phyloP scores from a whole-genome alignment of 768 basidiomycete genomes.

The Crassisporium funariophilum region DNA sequence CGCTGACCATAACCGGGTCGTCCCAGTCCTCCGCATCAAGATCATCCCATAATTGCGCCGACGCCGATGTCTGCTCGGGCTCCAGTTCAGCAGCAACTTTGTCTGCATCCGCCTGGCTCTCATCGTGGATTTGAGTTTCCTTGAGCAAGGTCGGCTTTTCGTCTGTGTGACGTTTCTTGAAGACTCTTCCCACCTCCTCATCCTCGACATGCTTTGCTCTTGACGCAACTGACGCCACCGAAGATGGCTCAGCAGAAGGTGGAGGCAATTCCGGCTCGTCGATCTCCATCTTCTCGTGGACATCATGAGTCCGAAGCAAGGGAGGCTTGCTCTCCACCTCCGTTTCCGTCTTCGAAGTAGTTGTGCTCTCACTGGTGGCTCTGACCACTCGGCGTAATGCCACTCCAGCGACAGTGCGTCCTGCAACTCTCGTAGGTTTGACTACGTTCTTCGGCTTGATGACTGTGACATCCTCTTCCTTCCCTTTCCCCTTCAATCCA shows the following conservation, averaged over 20 bases:
- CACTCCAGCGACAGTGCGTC: constrained; percentile 12
- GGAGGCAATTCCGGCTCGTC: constrained; percentile 4
- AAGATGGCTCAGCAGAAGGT: background rate
- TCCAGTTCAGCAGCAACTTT: constrained; percentile 45
- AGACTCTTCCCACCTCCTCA: constrained; percentile 51
- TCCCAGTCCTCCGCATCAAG: constrained; percentile 86
- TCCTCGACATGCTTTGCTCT: constrained; percentile 33
- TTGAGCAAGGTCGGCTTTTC: constrained; percentile 13
- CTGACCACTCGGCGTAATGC: constrained; percentile 13
- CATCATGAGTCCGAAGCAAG: constrained; percentile 18
- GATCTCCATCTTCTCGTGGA: constrained; percentile 22
- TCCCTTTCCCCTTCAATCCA: constrained; percentile 49
- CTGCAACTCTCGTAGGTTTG: constrained; percentile 14
- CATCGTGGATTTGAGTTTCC: constrained; percentile 38
- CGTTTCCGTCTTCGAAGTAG: constrained; percentile 13
- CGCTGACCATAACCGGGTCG: constrained; percentile 90
- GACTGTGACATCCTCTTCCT: constrained; percentile 28
- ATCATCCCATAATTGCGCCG: constrained; percentile 72
- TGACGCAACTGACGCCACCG: background rate
- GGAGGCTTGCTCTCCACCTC: constrained; percentile 9
- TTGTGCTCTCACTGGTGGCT: constrained; percentile 18
- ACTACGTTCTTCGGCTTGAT: constrained; percentile 19
- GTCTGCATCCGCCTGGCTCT: constrained; percentile 40
- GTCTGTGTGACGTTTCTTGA: constrained; percentile 68
- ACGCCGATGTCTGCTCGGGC: constrained; percentile 37